Base-by-base conservation (phyloP, 2,329 filamentous ascomycete species). In the Dactylellina haptotyla region DNA sequence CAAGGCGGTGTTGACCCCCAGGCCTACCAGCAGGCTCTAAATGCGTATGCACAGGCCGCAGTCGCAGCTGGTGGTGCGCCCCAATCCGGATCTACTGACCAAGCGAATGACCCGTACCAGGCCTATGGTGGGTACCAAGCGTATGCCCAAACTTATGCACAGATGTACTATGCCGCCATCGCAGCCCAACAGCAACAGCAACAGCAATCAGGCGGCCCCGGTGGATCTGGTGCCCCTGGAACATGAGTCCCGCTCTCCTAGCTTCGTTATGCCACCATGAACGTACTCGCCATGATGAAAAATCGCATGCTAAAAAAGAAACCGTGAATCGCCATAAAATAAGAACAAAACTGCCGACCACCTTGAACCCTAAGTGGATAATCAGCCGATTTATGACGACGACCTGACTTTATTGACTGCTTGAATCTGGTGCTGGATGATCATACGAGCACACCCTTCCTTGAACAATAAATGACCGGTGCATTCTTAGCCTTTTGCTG, bases 101-200 rank as follows among this genome's bases (percentile, higher is more conserved):
- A 39, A 48, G 54, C 75, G 28, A 75, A 75, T 74, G 77, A 78
- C 65, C 77, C 77, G 18, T 78, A 78, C 65, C 77, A 77, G 16
- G 76, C 77, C 48, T 78, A 77, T 43, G 77, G 77, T 58, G 77
- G 77, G 14, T 78, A 78, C 43, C 76, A 78, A 64, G 75, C 75
- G 45, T 78, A 78, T 73, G 77, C 76, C 25, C 75, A 77, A 20
- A 78, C 75, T 34, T 78, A 78, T 73, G 77, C 76, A 45, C 75
- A 77, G 12, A 78, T 78, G 76, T 78, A 78, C 56, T 78, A 78
- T 62, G 77, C 77, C 43, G 75, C 76, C 34, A 71, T 78, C 50
- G 75, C 76, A 71, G 76, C 77, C 28, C 77, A 78, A 43, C 76
- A 76, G 25, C 54, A 66, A 14, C 75, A 76, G 39, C 76, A 77